These are phyloP conservation scores for Biscogniauxia sp. DNA, from an alignment of 2,329 filamentous ascomycete species.

Conservation along the genomic window DNA sequence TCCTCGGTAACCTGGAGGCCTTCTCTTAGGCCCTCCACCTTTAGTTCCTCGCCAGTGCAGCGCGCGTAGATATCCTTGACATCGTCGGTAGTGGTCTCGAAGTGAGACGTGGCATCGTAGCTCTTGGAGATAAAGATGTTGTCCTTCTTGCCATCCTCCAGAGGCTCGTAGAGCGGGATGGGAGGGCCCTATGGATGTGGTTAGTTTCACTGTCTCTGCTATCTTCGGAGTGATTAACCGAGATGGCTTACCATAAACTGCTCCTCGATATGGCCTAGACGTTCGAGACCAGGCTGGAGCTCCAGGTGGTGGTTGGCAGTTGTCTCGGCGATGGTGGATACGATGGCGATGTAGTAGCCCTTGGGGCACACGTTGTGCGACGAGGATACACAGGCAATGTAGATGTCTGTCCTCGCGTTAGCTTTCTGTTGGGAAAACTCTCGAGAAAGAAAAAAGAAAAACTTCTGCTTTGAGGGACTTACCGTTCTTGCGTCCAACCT, in stretches of 20 bases:
- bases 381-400: conserved; percentile 92
- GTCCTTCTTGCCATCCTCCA: conserved; percentile 78
- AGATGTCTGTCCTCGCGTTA: conserved; percentile 54
- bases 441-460: too few relatives aligned
- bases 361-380: conserved; percentile 98
- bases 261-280: conserved; percentile 91
- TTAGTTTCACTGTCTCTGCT: background rate
- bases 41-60: conserved; percentile 78
- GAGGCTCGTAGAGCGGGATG: conserved; percentile 90
- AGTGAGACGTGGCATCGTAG: conserved; percentile 97
- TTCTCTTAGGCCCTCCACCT: conserved; percentile 83
- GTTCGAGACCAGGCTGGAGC: conserved; percentile 86
- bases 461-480: conserved; percentile 31
- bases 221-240: background rate
- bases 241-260: conserved; percentile 74
- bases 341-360: conserved; percentile 98
- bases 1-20: conserved; percentile 73
- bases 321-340: conserved; percentile 93
- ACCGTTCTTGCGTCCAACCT: conserved; percentile 96
- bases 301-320: conserved; percentile 93
- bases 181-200: conserved; percentile 59
- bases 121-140: conserved; percentile 98
- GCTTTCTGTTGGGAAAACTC: background rate
- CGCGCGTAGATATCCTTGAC: conserved; percentile 91
- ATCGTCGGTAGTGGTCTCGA: conserved; percentile 88